Percentiles rank a stretch among this genome's conserved stretches.
Conservation (phyloP, 148 eudicot species). For the Diospyros lotus region DNA sequence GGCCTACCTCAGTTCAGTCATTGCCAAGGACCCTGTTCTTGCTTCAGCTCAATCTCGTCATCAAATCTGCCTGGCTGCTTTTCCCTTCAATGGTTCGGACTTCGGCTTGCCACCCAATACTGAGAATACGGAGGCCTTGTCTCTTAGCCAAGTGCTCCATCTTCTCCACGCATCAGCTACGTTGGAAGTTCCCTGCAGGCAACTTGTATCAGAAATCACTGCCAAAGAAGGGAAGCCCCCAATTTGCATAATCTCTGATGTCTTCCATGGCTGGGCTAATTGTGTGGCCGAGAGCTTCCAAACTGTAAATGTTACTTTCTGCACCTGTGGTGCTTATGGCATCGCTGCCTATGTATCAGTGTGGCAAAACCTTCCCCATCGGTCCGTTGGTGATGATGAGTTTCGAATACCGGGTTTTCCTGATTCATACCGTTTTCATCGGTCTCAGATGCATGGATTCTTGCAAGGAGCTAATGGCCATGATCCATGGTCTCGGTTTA, state of each 20-base stretch:
- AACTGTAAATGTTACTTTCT: constrained; percentile 44
- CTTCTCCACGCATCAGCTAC: constrained; percentile 38
- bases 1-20: constrained; percentile 26
- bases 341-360: constrained; percentile 47
- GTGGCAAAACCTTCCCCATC: constrained; percentile 71
- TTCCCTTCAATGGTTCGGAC: constrained; percentile 37
- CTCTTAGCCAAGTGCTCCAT: constrained; percentile 19
- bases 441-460: constrained; percentile 45
- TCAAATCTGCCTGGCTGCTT: constrained; percentile 24
- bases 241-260: constrained; percentile 52
- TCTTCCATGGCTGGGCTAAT: constrained; percentile 64
- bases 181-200: constrained; percentile 25
- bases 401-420: constrained; percentile 68
- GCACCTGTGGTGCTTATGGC: constrained; percentile 87
- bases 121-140: constrained; percentile 44
- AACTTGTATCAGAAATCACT: constrained; percentile 21
- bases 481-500: constrained; percentile 58
- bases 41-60: background rate
- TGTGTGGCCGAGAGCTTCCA: constrained; percentile 36
- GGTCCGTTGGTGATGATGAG: constrained; percentile 23
- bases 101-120: constrained; percentile 45
- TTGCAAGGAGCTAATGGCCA: constrained; percentile 52
- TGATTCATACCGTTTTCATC: constrained; percentile 30
- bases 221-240: constrained; percentile 36
- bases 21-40: constrained; percentile 9